Conservation (phyloP, 306 rosid species). For the Glycine tomentella region DNA sequence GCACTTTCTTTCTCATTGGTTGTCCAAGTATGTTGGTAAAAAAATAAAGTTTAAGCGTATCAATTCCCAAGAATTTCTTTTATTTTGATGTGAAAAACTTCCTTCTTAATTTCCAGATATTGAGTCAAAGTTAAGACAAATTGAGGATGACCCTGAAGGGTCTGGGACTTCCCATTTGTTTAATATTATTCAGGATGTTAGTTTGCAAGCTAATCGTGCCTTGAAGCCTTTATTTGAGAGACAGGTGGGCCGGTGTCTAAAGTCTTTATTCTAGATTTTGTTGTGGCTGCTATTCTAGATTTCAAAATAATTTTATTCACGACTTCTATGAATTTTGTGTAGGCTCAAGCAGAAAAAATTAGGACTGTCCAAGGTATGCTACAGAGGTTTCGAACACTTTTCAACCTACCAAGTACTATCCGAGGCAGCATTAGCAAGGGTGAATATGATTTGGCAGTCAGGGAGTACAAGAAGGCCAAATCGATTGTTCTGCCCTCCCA, state of each 20-base stretch:
- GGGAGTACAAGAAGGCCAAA: slow-evolving; percentile 99
- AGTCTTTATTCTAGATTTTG: slow-evolving; percentile 44
- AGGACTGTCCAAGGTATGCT: slow-evolving; percentile 99
- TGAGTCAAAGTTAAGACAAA: slow-evolving; percentile 89
- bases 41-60: slow-evolving; percentile 3
- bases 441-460: slow-evolving; percentile 95
- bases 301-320: slow-evolving; percentile 36
- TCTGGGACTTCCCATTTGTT: slow-evolving; percentile 94
- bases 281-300: slow-evolving; percentile 47
- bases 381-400: slow-evolving; percentile 94
- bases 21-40: slow-evolving; percentile 33
- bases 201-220: slow-evolving; percentile 88
- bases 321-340: slow-evolving; percentile 46
- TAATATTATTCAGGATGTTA: slow-evolving; percentile 85
- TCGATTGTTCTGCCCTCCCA: slow-evolving; percentile 96
- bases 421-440: slow-evolving; percentile 98
- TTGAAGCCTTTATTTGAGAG: slow-evolving; percentile 93
- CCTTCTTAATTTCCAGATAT: slow-evolving; percentile 65
- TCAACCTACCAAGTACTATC: slow-evolving; percentile 95
- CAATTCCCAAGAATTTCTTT: neutral
- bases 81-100: slow-evolving; percentile 45
- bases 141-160: slow-evolving; percentile 99
- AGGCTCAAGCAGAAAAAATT: slow-evolving; percentile 99
- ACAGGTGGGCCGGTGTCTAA: slow-evolving; percentile 93
- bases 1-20: slow-evolving; percentile 8